Evolutionary conservation across 106 monocot species (phyloP).

Genomic region (Hemerocallis citrina): DNA sequence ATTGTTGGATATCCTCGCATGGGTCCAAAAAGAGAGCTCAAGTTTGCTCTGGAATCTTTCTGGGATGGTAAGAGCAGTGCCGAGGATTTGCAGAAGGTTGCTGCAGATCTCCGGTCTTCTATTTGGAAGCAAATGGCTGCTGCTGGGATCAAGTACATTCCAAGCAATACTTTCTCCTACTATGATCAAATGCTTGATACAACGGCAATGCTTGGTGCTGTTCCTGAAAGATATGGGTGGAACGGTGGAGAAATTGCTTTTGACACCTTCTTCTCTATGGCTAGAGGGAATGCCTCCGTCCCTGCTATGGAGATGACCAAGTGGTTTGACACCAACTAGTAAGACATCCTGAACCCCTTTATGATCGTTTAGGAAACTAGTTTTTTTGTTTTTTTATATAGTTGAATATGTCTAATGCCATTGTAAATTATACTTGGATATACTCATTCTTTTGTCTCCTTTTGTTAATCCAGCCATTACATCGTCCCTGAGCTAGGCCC

Average conservation of each 20-base stretch:
- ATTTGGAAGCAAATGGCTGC: conserved; percentile 89
- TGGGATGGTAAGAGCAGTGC: conserved; percentile 86
- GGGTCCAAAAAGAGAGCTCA: conserved; percentile 95
- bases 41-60: conserved; percentile 86
- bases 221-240: conserved; percentile 81
- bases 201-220: conserved; percentile 93
- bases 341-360: conserved; percentile 22
- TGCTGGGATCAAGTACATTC: conserved; percentile 78
- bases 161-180: conserved; percentile 81
- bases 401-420: no score
- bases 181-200: conserved; percentile 92
- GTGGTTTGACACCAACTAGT: conserved; percentile 99
- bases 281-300: conserved; percentile 88
- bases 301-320: conserved; percentile 99
- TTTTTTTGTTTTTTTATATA: not conserved
- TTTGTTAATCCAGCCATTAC: conserved; percentile 46
- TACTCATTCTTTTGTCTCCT: not conserved
- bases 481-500: conserved; percentile 91
- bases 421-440: no score
- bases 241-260: conserved; percentile 88
- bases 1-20: conserved; percentile 92
- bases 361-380: not conserved
- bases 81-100: conserved; percentile 78
- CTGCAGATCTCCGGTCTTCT: conserved; percentile 57
- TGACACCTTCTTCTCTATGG: conserved; percentile 88